Conservation (phyloP, 83 land plant species). For the Isoetes engelmannii region DNA sequence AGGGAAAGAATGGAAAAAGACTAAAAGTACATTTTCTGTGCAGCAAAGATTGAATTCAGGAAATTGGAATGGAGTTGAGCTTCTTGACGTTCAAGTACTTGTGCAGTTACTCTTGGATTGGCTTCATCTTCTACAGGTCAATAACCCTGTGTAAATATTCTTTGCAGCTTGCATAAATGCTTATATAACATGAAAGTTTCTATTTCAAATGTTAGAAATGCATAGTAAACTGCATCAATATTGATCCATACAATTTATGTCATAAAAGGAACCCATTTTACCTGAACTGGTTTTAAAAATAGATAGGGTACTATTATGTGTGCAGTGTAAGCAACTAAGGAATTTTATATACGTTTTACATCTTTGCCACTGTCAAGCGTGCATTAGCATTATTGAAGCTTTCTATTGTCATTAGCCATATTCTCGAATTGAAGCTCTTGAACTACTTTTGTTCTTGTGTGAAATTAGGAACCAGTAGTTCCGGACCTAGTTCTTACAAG, state of each 20-base stretch:
- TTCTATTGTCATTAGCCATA: too few relatives aligned
- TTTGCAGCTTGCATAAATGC: background rate
- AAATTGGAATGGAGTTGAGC: conserved; percentile 20
- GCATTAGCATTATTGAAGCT: background rate
- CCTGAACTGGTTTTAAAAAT: too few relatives aligned
- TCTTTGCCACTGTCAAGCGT: background rate
- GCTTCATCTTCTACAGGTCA: conserved; percentile 22
- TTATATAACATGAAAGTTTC: too few relatives aligned
- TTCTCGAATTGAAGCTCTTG: background rate
- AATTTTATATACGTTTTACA: too few relatives aligned
- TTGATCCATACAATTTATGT: too few relatives aligned
- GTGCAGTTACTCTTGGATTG: conserved; percentile 24
- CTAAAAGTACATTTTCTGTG: background rate
- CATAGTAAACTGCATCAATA: too few relatives aligned
- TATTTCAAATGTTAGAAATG: too few relatives aligned
- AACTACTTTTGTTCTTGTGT: background rate
- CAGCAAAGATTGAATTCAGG: conserved; percentile 18
- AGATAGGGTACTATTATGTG: too few relatives aligned
- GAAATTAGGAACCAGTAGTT: conserved; percentile 19
- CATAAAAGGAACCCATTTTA: too few relatives aligned
- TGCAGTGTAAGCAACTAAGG: too few relatives aligned
- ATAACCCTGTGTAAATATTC: background rate
- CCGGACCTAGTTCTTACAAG: conserved; percentile 15
- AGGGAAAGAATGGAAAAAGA: background rate
- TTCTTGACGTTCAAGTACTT: conserved; percentile 18